These are phyloP conservation scores for Vanrija sp. DNA, from an alignment of 1,284 basidiomycete genomes.

Conservation along the genomic window DNA sequence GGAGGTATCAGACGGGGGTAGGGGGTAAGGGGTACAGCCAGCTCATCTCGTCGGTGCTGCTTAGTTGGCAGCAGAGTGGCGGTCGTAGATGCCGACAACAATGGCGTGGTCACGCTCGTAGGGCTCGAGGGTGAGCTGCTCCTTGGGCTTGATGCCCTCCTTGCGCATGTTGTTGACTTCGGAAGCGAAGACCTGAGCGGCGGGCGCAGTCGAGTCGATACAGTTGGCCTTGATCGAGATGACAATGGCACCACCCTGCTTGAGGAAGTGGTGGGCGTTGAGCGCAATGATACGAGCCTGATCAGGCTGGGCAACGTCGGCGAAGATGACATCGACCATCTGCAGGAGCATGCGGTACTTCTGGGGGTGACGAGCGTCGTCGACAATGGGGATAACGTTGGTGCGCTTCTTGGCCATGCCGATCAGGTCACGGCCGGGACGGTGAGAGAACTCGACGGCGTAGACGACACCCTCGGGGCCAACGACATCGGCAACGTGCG, in stretches of 20 bases:
- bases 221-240: constrained; percentile 99
- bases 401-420: constrained; percentile 99
- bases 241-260: constrained; percentile 85
- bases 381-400: constrained; percentile 97
- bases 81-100: constrained; percentile 47
- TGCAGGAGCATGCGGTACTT: constrained; percentile 93
- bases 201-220: constrained; percentile 90
- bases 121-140: constrained; percentile 57
- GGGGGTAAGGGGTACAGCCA: background rate
- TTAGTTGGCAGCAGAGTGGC: constrained; percentile 26
- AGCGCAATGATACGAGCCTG: constrained; percentile 92
- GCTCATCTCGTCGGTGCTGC: background rate
- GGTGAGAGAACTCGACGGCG: constrained; percentile 95
- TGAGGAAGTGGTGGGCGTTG: constrained; percentile 95
- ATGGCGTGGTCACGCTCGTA: constrained; percentile 53
- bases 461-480: constrained; percentile 96
- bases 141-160: constrained; percentile 78
- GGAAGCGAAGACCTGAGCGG: constrained; percentile 83
- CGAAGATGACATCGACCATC: constrained; percentile 92
- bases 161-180: constrained; percentile 84
- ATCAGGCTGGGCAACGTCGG: constrained; percentile 97
- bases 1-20: background rate
- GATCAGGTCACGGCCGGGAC: constrained; percentile 95
- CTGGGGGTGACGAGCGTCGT: constrained; percentile 92
- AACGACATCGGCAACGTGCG: constrained; percentile 97